phyloP scores from a whole-genome alignment of 139 green algal genomes.

The Tetradesmus obliquus region DNA sequence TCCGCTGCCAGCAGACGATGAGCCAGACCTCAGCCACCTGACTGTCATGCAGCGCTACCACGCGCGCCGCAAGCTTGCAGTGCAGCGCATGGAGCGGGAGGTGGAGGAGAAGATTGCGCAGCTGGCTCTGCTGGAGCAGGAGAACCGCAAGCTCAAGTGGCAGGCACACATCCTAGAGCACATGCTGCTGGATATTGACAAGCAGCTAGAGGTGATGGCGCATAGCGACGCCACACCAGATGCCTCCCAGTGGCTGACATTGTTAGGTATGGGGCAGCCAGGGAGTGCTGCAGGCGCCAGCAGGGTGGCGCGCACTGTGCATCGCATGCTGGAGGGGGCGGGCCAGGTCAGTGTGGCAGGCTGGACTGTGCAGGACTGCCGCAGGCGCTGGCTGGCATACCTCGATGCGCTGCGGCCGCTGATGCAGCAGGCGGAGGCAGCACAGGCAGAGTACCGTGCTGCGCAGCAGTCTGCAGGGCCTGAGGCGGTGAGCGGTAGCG shows the following conservation, averaged over 20 bases:
- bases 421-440: conserved; percentile 26
- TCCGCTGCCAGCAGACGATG: not conserved
- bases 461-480: not conserved
- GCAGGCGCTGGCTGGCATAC: conserved; percentile 14
- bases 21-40: conserved; percentile 35
- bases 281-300: not conserved
- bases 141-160: conserved; percentile 42
- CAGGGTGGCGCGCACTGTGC: conserved; percentile 4
- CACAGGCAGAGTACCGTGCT: not conserved
- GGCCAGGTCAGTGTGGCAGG: not conserved
- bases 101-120: conserved; percentile 44
- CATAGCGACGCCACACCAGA: conserved; percentile 1
- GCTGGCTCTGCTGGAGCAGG: conserved; percentile 43
- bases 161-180: conserved; percentile 43
- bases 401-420: conserved; percentile 24
- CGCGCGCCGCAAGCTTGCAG: conserved; percentile 31
- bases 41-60: conserved; percentile 50
- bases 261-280: conserved; percentile 23
- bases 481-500: not conserved
- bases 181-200: conserved; percentile 46
- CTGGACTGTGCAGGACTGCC: conserved; percentile 41
- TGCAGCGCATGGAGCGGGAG: conserved; percentile 43
- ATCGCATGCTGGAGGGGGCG: conserved; percentile 35
- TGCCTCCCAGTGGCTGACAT: conserved; percentile 28
- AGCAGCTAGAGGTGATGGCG: conserved; percentile 41